Base-by-base conservation (phyloP, 345 rosid species). In the Psidium guajava region DNA sequence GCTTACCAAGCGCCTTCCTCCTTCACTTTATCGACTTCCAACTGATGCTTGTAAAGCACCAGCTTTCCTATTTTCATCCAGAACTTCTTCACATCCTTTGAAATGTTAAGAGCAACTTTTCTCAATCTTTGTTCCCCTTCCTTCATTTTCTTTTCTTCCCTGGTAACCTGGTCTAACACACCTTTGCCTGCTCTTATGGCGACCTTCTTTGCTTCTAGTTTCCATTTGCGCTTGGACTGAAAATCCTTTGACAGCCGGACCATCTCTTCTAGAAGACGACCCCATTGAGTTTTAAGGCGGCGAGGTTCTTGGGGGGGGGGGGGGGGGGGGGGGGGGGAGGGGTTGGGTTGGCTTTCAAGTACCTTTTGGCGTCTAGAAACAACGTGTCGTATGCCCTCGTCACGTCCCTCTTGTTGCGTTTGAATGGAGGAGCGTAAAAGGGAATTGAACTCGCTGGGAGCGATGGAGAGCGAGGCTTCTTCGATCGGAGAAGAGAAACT, bases 171-270 rank as follows among this genome's bases (percentile, higher is more conserved):
- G 91, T 98, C 99, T 86, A 96, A 7, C 97, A 95, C 94, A 88
- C 99, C 99, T 90, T 93, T 98, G 91, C 98, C 95, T 83, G 99
- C 98, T 87, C 93, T 95, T 89, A 96, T 87, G 86, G 99, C 98
- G 89, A 94, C 99, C 90, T 88, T 98, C 91, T 96, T 98, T 8
- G 99, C 99, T 88, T 94, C 89, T 91, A 98, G 86, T 91, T 98
- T 98, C 99, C 99, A 98, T 88, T 98, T 98, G 90, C 99, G 93
- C 93, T 98, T 99, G 50, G 98, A 91, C 94, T 95, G 98, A 86
- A 98, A 98, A 86, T 98, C 99, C 99, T 98, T 98, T 50, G 99
- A 95, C 82, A 98, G 90, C 99, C 99, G 96, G 88, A 84, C 89
- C 99, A 98, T 98, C 92, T 98, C 99, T 86, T 95, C 99, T 82